Base-by-base conservation (phyloP, 805 yeast genomes). In the Suhomyces prunicola region DNA sequence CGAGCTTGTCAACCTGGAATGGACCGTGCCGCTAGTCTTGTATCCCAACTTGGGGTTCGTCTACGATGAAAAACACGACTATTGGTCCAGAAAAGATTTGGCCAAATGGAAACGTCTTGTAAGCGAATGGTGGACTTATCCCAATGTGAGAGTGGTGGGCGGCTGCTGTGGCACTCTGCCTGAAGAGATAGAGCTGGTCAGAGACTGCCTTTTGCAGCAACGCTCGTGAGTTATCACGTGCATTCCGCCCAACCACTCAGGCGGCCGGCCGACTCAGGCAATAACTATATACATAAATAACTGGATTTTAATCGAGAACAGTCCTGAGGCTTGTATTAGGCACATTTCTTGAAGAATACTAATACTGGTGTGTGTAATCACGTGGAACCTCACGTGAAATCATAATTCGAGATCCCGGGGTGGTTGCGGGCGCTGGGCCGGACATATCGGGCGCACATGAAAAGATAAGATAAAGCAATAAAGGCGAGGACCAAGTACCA, bases 41-140 rank as follows among this genome's bases (percentile, higher is more conserved):
- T 88, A 88, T 64, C 96, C 96, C 8, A 89, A 89, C 67, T 82
- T 88, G 45, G 94, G 94, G 1, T 90, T 85, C 61, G 65, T 73
- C 7, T 86, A 85, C 62, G 83, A 84, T 59, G 80, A 78, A 31
- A 71, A 71, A 9, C 76, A 79, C 53, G 57, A 65, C 47, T 66
- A 60, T 52, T 56, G 50, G 39, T 60, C 64, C 29, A 50, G 54
- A n/a, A 55, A 60, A 50, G 58, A 56, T 47, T 54, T 57, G 7
- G 59, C 55, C 6, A 57, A 62, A 2, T 78, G 87, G 80, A 67
- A 63, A 2, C 57, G 64, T 4, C 68, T 71, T 23, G 76, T 76
- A 2, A 51, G 60, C 27, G 62, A 66, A 17, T 81, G 86, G 81
- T 55, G 70, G 19, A 48, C 58, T 0, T 62, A 64, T 6, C 75